These are phyloP conservation scores for Flaveria brownii DNA, from an alignment of 129 eudicot species.

Conservation along the genomic window DNA sequence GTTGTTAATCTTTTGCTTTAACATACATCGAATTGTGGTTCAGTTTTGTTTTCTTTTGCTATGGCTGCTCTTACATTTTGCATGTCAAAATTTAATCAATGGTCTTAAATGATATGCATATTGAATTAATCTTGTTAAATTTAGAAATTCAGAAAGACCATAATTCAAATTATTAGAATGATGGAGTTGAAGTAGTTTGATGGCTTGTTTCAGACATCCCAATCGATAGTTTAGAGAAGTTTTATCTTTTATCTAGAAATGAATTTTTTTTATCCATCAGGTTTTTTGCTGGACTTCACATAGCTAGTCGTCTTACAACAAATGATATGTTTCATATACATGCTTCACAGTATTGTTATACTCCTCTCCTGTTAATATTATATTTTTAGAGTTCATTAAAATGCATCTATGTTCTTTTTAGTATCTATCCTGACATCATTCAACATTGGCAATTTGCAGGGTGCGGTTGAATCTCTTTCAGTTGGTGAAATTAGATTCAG, in stretches of 20 bases:
- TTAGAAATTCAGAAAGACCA: not conserved
- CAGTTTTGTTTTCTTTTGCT: not conserved
- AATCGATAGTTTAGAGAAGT: not conserved
- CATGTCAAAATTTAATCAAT: not conserved
- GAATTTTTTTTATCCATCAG: slow-evolving; percentile 4
- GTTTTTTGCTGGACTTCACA: slow-evolving; percentile 8
- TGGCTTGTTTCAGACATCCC: slow-evolving; percentile 6
- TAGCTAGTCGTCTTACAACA: not conserved
- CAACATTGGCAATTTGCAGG: slow-evolving; percentile 56
- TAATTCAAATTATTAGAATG: slow-evolving; percentile 11
- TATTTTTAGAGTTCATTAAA: not conserved
- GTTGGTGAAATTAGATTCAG: slow-evolving; percentile 96
- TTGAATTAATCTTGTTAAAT: slow-evolving; percentile 5
- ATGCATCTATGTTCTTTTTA: slow-evolving; percentile 14
- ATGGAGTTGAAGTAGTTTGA: slow-evolving; percentile 15
- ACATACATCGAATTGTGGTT: slow-evolving; percentile 11
- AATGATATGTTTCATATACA: slow-evolving; percentile 8
- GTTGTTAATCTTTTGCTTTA: slow-evolving; percentile 35
- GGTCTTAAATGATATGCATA: slow-evolving; percentile 13
- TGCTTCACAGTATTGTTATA: slow-evolving; percentile 6
- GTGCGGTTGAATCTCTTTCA: slow-evolving; percentile 80
- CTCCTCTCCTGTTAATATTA: not conserved
- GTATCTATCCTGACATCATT: slow-evolving; percentile 4
- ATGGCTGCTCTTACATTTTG: slow-evolving; percentile 3
- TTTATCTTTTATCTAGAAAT: slow-evolving; percentile 9